Base-by-base conservation (phyloP, 192 early-diverging fungal genomes). In the Podila minutissima region DNA sequence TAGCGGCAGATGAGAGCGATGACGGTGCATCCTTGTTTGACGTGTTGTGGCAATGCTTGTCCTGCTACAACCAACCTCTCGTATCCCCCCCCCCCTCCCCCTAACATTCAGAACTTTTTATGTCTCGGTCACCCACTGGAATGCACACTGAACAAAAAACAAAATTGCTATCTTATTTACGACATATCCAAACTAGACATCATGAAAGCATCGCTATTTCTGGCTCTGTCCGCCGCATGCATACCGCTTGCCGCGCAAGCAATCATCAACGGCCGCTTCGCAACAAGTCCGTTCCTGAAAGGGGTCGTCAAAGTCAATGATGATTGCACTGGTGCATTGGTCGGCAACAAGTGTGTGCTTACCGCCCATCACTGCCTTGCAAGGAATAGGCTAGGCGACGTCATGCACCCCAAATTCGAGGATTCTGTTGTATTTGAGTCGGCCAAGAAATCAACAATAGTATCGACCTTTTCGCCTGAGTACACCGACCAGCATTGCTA, bases 271-370 rank as follows among this genome's bases (percentile, higher is more conserved):
- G 66, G 66, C 22, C 33, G 66, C 31, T 67, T 67, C 22, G 66
- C 66, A 20, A 67, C 66, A 41, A 10, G 5, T 20, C 55, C 66
- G 7, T 58, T 58, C 33, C 33, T 67, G n/a, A 4, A 2, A 0
- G 66, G 66, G 0, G 63, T 67, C 35, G 66, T 67, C 53, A 37
- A 26, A 17, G 66, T 67, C 33, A 67, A 67, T 12, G 66, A 67
- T 38, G 66, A 67, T 12, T 67, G 66, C 66, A 59, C 66, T 4
- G 66, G 66, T 10, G 66, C 66, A 2, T 58, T 67, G 13, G 20
- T 67, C 20, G 66, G 66, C 22, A 67, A 67, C 53, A 67, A 67
- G 66, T 67, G 66, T 41, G 53, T 67, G 31, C 53, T 67, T 24
- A 67, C 66, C 6, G 66, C 66, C 22, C 66, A 67, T 5, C 66